Conservation (phyloP, 73 alveolate species). For the Paramecium octaurelia region DNA sequence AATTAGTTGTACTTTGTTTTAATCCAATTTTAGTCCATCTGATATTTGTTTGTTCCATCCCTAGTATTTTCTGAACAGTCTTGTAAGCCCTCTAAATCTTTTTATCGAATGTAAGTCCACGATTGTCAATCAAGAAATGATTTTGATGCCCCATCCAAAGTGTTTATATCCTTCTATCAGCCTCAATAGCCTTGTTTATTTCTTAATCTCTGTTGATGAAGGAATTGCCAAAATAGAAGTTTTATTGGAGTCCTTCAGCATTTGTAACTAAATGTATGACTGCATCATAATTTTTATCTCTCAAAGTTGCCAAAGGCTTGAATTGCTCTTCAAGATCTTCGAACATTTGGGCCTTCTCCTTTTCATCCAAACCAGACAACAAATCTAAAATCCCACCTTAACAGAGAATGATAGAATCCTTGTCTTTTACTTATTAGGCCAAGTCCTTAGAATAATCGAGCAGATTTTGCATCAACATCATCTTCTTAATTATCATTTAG, state of each 20-base stretch:
- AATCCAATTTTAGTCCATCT: neutral
- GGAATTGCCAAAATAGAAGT: constrained; percentile 59
- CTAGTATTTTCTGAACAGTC: neutral
- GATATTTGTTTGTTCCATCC: neutral
- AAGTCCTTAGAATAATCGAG: neutral
- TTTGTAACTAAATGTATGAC: constrained; percentile 73
- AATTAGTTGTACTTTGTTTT: neutral
- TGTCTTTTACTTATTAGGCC: neutral
- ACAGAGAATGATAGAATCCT: constrained; percentile 67
- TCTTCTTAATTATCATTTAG: neutral
- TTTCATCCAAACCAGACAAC: constrained; percentile 54
- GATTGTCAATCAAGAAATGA: constrained; percentile 69
- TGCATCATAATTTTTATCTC: constrained; percentile 78
- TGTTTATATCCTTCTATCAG: constrained; percentile 63
- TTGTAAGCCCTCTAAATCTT: constrained; percentile 49
- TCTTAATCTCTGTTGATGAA: neutral
- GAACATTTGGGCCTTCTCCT: neutral
- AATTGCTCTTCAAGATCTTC: neutral
- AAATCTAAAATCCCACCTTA: constrained; percentile 80
- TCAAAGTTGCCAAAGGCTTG: constrained; percentile 46
- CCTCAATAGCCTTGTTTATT: constrained; percentile 50
- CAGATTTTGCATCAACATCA: neutral
- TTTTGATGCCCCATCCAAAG: constrained; percentile 83
- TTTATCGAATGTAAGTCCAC: constrained; percentile 63
- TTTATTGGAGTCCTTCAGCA: constrained; percentile 72